phyloP scores from a whole-genome alignment of 2,329 filamentous ascomycete genomes.

The Cytospora piceae region DNA sequence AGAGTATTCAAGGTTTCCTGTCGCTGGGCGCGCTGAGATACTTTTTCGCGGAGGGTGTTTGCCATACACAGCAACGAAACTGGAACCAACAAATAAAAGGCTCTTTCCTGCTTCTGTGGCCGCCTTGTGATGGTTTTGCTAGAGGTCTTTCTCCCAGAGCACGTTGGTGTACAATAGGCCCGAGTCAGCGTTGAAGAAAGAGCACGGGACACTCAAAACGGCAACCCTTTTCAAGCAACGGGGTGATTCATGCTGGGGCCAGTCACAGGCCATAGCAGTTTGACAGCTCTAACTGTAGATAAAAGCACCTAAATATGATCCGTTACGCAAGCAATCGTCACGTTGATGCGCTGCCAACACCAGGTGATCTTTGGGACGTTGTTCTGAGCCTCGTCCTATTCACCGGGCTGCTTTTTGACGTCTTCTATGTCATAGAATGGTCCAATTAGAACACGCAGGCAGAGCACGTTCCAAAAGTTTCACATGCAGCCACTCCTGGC shows the following conservation, averaged over 20 bases:
- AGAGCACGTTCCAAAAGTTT: conserved; percentile 17
- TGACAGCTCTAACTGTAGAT: background rate
- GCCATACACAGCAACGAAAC: background rate
- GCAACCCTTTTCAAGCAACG: background rate
- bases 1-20: background rate
- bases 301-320: background rate
- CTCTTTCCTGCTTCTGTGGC: background rate
- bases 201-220: conserved; percentile 23
- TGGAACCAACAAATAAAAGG: background rate
- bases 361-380: background rate
- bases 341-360: background rate
- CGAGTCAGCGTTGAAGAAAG: conserved; percentile 18
- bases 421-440: background rate
- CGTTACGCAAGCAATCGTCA: background rate
- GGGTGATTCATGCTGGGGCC: background rate
- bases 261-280: conserved; percentile 10
- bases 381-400: background rate
- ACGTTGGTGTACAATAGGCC: conserved; percentile 11
- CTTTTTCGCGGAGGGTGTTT: background rate
- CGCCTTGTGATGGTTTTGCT: conserved; percentile 3
- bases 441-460: conserved; percentile 15
- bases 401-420: background rate
- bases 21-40: background rate
- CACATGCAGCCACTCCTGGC: background rate
- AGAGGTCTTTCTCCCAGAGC: conserved; percentile 2